A percentile compares a stretch with the other conserved stretches of the same genome.
phyloP scores from a whole-genome alignment of 768 basidiomycete genomes.

The Hydnomerulius pinastri region DNA sequence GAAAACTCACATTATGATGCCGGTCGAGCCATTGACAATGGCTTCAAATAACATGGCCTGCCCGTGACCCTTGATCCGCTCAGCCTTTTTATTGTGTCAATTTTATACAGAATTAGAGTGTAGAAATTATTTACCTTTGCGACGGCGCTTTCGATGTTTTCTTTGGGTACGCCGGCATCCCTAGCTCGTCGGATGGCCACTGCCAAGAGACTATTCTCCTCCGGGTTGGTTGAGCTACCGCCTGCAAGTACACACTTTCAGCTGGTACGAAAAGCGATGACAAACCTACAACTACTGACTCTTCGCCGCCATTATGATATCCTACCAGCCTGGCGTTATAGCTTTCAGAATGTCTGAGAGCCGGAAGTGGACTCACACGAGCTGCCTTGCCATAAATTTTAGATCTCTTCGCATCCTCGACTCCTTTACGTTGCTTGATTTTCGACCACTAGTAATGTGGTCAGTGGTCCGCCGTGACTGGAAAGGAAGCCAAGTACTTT shows the following conservation, averaged over 20 bases:
- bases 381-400: constrained; percentile 55
- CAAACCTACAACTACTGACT: constrained; percentile 40
- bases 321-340: constrained; percentile 38
- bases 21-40: constrained; percentile 57
- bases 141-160: constrained; percentile 66
- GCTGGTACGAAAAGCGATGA: neutral
- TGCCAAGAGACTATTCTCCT: constrained; percentile 54
- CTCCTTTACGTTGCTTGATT: constrained; percentile 71
- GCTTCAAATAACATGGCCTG: constrained; percentile 60
- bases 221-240: constrained; percentile 58
- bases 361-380: constrained; percentile 42
- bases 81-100: constrained; percentile 37
- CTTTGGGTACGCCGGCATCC: constrained; percentile 62
- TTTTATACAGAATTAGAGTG: neutral
- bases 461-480: constrained; percentile 4
- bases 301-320: constrained; percentile 61
- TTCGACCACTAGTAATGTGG: constrained; percentile 61
- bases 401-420: constrained; percentile 62
- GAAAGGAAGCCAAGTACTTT: constrained; percentile 30
- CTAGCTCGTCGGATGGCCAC: constrained; percentile 56
- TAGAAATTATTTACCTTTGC: constrained; percentile 42
- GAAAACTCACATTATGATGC: constrained; percentile 59
- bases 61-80: constrained; percentile 50
- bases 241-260: constrained; percentile 34
- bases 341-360: neutral